These are phyloP conservation scores for Corylus heterophylla DNA, from an alignment of 306 rosid genomes.

Conservation along the genomic window DNA sequence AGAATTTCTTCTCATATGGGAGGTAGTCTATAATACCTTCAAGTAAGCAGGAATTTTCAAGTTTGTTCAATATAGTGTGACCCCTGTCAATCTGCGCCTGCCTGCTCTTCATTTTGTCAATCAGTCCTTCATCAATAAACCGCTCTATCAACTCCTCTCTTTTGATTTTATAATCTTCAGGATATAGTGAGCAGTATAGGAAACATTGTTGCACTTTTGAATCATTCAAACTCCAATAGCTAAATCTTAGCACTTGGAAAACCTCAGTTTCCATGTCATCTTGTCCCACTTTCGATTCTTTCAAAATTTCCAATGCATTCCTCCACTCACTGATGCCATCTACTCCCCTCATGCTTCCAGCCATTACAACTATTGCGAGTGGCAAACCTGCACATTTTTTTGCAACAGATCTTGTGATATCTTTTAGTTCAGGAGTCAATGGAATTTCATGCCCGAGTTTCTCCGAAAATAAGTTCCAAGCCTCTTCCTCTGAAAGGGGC, in stretches of 20 bases:
- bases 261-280: slow-evolving; percentile 7
- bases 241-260: slow-evolving; percentile 4
- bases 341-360: slow-evolving; percentile 19
- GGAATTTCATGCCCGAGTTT: neutral
- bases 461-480: slow-evolving; percentile 17
- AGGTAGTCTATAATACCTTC: neutral
- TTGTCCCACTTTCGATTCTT: neutral
- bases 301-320: neutral
- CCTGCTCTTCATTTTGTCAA: neutral
- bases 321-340: slow-evolving; percentile 23
- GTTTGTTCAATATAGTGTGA: slow-evolving; percentile 8
- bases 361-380: neutral
- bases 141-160: slow-evolving; percentile 17
- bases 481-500: slow-evolving; percentile 19
- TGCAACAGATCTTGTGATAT: neutral
- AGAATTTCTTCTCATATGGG: neutral
- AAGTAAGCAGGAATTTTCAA: slow-evolving; percentile 16
- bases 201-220: slow-evolving; percentile 10
- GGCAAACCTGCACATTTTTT: slow-evolving; percentile 21
- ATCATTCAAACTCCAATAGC: slow-evolving; percentile 10
- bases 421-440: neutral
- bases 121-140: slow-evolving; percentile 16
- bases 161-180: slow-evolving; percentile 1
- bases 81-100: slow-evolving; percentile 11
- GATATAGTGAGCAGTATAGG: slow-evolving; percentile 12